These are phyloP conservation scores for Rhodomyrtus psidioides DNA, from an alignment of 441 rosid species.

Conservation along the genomic window DNA sequence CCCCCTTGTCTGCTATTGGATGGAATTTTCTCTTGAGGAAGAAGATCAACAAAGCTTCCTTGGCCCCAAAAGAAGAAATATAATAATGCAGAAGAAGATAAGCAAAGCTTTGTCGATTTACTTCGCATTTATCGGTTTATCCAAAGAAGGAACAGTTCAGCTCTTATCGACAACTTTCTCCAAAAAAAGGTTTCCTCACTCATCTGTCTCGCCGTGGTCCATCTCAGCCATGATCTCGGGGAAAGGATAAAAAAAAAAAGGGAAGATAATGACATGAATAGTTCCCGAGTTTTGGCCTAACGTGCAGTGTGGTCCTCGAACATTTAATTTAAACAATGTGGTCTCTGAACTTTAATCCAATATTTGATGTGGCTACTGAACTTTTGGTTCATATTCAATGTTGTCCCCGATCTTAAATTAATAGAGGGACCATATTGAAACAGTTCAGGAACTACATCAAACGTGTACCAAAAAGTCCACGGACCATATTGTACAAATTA, in stretches of 20 bases:
- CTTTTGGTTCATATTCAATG: not conserved
- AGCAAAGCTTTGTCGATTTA: not conserved
- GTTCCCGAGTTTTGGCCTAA: not conserved
- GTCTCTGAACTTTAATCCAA: too few species aligned
- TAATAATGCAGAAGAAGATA: not conserved
- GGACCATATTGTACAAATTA: rapidly evolving
- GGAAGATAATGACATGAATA: not conserved
- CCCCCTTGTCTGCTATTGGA: not conserved
- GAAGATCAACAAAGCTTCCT: not conserved
- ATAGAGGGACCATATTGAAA: rapidly evolving
- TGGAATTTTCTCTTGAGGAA: not conserved
- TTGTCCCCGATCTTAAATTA: not conserved
- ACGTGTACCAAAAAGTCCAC: rapidly evolving
- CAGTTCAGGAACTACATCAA: not conserved
- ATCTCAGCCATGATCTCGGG: not conserved
- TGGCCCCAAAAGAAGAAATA: not conserved
- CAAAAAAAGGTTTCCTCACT: not conserved
- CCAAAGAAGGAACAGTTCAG: not conserved
- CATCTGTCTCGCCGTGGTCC: not conserved
- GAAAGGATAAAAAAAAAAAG: not conserved
- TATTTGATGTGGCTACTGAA: not conserved
- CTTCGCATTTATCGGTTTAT: not conserved
- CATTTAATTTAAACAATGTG: too few species aligned
- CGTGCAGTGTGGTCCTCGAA: too few species aligned
- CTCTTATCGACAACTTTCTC: not conserved